phyloP scores from a whole-genome alignment of 345 rosid genomes.

The Litchi chinensis region DNA sequence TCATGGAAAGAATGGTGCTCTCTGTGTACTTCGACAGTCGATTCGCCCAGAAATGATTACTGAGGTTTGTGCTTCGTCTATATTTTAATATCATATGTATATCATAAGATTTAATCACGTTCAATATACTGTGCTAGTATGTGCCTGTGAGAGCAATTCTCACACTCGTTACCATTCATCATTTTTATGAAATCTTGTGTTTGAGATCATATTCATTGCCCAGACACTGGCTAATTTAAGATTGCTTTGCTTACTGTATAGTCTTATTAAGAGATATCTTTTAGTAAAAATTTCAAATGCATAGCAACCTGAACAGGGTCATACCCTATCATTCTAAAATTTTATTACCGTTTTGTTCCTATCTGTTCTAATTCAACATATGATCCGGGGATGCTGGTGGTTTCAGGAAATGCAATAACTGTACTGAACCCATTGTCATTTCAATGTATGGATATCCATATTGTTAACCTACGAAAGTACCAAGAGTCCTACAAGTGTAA shows the following conservation, averaged over 20 bases:
- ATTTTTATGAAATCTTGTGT: not conserved
- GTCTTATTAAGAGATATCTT: not conserved
- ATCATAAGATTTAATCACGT: not conserved
- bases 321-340: not conserved
- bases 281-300: not conserved
- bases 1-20: conserved; percentile 94
- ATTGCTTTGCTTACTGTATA: not conserved
- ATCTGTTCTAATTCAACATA: not conserved
- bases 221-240: conserved; percentile 1
- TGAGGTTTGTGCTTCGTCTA: conserved; percentile 55
- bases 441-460: not conserved
- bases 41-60: conserved; percentile 97
- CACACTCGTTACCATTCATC: not conserved
- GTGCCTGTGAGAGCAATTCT: not conserved
- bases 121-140: not conserved
- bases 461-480: conserved; percentile 3
- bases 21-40: conserved; percentile 91
- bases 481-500: conserved; percentile 6
- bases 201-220: not conserved
- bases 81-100: not conserved
- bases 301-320: not conserved
- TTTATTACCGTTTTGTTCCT: not conserved
- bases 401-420: not conserved
- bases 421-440: not conserved
- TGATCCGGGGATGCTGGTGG: not conserved